phyloP scores from a whole-genome alignment of 805 yeast species.

The Ascoidea asiatica region DNA sequence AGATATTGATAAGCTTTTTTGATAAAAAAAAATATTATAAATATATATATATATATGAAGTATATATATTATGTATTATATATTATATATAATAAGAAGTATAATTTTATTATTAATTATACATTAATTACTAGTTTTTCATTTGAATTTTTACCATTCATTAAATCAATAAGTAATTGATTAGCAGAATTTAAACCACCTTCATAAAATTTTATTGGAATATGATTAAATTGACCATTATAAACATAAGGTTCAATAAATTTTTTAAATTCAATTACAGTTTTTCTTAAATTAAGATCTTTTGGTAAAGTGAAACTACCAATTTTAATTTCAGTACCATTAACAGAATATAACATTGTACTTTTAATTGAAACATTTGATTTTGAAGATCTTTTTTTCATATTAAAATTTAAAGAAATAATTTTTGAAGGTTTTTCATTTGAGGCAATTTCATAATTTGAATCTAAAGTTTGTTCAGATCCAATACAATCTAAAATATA shows the following conservation, averaged over 20 bases:
- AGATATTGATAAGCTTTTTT: neutral
- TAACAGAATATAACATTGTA: neutral
- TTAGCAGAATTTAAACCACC: constrained; percentile 19
- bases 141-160: constrained; percentile 18
- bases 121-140: constrained; percentile 16
- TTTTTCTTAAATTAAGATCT: neutral
- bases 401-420: neutral
- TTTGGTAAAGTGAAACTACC: neutral
- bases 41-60: too few species aligned
- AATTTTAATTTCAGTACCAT: neutral
- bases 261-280: constrained; percentile 13
- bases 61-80: too few species aligned
- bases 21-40: too few species aligned
- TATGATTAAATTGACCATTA: constrained; percentile 19
- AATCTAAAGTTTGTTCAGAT: neutral
- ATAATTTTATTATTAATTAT: too few species aligned
- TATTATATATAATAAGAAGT: too few species aligned
- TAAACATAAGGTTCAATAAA: constrained; percentile 13
- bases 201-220: constrained; percentile 19
- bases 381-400: neutral
- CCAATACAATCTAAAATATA: constrained; percentile 23
- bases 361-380: neutral
- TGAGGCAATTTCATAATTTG: neutral
- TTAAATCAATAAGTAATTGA: constrained; percentile 15
- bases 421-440: neutral